Base-by-base conservation (phyloP, 1,139 yeast genomes). In the Diutina rugosa region DNA sequence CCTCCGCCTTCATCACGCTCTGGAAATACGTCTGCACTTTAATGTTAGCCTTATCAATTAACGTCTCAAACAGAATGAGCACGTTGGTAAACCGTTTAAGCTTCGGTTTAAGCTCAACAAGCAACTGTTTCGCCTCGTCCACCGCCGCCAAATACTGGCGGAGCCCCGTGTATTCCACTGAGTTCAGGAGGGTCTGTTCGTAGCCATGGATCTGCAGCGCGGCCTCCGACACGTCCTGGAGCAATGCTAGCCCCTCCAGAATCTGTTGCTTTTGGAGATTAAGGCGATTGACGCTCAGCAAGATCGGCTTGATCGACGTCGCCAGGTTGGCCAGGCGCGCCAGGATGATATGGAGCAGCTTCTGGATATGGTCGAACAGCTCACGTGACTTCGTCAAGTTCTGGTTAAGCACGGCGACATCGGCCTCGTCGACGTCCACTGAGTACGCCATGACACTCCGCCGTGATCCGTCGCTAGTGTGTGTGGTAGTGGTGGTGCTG, bases 331-430 rank as follows among this genome's bases (percentile, higher is more conserved):
- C 69, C 4, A 95, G 80, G 55, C 82, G 81, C 41, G 68, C 68
- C 3, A 88, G 78, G 54, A 90, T 79, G 55, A 72, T 75, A 53
- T 69, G 70, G 46, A 90, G 71, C 0, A 90, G 82, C 46, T 72
- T 68, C 18, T 82, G 75, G 57, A 90, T 83, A 55, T 79, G 72
- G 4, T 70, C 68, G 32, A 90, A 80, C 47, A 90, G 69, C 21
- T 76, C 77, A 54, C 79, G 78, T 6, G 90, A 81, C 58, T 80
- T 78, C 55, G 76, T 69, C 45, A 90, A 73, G 57, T 87, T 85
- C 64, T 87, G 95, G 58, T 87, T 87, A 51, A 90, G 75, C 9
- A 90, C 90, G 2, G 90, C 84, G 55, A 89, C 84, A 63, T 90
- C 97, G 2, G 95, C 91, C 66, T 87, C 95, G 64, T 88, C 95